Percentiles rank a stretch among this genome's conserved stretches.
These are phyloP conservation scores for Brassica rapa DNA, from an alignment of 345 rosid species.

Conservation along the genomic window DNA sequence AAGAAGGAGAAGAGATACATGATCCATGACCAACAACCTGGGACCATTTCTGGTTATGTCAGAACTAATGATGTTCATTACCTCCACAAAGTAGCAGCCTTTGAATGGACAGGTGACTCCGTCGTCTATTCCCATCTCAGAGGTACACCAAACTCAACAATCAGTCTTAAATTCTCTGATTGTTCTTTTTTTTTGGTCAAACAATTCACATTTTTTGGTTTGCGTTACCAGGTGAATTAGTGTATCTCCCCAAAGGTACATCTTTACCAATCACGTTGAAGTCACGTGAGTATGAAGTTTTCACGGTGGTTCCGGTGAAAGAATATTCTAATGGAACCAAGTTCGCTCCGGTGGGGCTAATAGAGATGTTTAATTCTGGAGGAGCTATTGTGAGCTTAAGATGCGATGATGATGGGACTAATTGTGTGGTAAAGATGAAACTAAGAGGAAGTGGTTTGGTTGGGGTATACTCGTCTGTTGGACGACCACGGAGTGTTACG, in stretches of 20 bases:
- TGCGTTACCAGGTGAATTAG: neutral
- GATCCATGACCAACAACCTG: conserved; percentile 6
- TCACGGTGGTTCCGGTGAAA: conserved; percentile 4
- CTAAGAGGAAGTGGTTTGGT: neutral
- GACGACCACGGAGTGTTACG: conserved; percentile 53
- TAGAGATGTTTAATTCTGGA: neutral
- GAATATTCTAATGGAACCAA: neutral
- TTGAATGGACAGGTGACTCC: neutral
- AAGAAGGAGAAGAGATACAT: conserved; percentile 6
- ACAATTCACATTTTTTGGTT: neutral
- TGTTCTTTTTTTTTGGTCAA: neutral
- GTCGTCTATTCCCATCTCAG: neutral
- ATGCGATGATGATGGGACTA: neutral
- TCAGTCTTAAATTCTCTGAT: neutral
- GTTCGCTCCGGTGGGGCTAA: conserved; percentile 3
- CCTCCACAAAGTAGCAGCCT: neutral
- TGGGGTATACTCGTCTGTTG: neutral
- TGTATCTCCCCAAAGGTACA: neutral
- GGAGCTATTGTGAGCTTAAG: conserved; percentile 5
- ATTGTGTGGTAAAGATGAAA: neutral
- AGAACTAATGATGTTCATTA: neutral
- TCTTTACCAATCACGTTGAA: neutral
- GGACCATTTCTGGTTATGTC: conserved; percentile 1
- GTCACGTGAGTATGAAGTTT: conserved; percentile 1
- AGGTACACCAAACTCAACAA: conserved; percentile 6